Evolutionary conservation across 495 filamentous ascomycete species (phyloP).

Genomic region (Podospora comata): DNA sequence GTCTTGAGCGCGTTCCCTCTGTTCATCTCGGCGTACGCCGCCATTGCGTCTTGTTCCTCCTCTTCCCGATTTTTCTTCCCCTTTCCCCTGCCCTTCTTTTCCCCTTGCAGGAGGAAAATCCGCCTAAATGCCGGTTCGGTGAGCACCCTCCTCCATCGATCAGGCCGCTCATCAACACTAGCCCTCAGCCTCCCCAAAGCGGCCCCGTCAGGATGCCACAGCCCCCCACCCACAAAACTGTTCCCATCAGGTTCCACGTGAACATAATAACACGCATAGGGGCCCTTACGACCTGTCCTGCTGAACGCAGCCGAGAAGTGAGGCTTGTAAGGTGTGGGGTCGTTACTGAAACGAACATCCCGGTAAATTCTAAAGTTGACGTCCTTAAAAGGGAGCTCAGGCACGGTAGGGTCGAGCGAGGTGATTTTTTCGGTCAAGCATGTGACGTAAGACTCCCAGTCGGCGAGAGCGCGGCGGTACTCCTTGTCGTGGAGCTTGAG

Average conservation of each 20-base stretch:
- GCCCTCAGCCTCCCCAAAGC: constrained; percentile 61
- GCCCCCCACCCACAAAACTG: constrained; percentile 63
- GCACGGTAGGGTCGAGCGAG: constrained; percentile 71
- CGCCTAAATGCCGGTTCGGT: constrained; percentile 54
- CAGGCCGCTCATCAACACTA: constrained; percentile 67
- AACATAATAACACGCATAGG: constrained; percentile 78
- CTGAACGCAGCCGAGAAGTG: constrained; percentile 85
- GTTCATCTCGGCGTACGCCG: constrained; percentile 66
- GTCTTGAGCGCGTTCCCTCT: constrained; percentile 73
- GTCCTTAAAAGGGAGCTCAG: constrained; percentile 78
- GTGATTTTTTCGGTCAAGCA: constrained; percentile 65
- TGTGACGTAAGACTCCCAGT: constrained; percentile 74
- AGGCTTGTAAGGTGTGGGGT: constrained; percentile 84
- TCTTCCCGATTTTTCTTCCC: not conserved
- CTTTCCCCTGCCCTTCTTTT: constrained; percentile 30
- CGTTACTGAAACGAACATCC: constrained; percentile 72
- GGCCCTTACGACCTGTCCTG: constrained; percentile 78
- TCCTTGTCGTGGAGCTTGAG: constrained; percentile 79
- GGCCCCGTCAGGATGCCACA: constrained; percentile 71
- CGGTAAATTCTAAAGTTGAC: constrained; percentile 84
- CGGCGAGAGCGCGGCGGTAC: constrained; percentile 69
- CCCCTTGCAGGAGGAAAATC: constrained; percentile 49
- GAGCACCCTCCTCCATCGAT: constrained; percentile 63
- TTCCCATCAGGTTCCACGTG: constrained; percentile 41
- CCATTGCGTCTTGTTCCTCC: constrained; percentile 39